Conservation (phyloP, 129 eudicot genomes). For the Arctium lappa region DNA sequence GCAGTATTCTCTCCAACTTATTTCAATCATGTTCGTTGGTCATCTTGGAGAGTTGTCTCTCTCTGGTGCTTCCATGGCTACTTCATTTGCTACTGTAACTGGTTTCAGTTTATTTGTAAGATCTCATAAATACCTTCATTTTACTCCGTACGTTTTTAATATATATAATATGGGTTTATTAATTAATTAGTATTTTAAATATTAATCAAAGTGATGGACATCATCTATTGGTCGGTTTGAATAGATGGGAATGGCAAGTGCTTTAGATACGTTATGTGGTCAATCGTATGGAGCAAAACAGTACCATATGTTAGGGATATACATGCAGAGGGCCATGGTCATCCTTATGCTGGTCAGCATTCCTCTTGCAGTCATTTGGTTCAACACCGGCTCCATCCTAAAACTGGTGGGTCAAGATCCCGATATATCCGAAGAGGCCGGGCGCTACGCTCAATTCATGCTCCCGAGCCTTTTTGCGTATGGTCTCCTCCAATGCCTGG, state of each 20-base stretch:
- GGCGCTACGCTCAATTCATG: constrained; percentile 56
- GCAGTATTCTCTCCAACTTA: constrained; percentile 57
- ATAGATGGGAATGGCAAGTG: constrained; percentile 92
- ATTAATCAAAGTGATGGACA: neutral
- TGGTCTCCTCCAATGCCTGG: constrained; percentile 62
- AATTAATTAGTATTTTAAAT: neutral
- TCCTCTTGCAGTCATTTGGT: constrained; percentile 69
- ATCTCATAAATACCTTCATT: neutral
- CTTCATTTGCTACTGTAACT: constrained; percentile 73
- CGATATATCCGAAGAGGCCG: constrained; percentile 59
- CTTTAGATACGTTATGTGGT: constrained; percentile 85
- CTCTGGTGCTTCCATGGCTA: constrained; percentile 86
- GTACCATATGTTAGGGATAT: constrained; percentile 79
- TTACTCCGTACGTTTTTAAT: neutral
- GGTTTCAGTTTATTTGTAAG: constrained; percentile 73
- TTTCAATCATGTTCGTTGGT: constrained; percentile 81
- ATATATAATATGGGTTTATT: neutral
- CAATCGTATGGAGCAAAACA: constrained; percentile 92
- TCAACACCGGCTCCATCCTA: constrained; percentile 61
- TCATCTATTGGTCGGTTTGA: neutral
- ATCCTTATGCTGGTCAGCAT: constrained; percentile 47
- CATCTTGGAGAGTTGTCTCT: constrained; percentile 83
- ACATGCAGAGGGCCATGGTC: constrained; percentile 66
- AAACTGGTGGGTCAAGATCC: constrained; percentile 60
- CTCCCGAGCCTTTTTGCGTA: constrained; percentile 71